A percentile compares a stretch with the other conserved stretches of the same genome.
Conservation (phyloP, 1,284 basidiomycete species). For the Rhizoctonia solani region DNA sequence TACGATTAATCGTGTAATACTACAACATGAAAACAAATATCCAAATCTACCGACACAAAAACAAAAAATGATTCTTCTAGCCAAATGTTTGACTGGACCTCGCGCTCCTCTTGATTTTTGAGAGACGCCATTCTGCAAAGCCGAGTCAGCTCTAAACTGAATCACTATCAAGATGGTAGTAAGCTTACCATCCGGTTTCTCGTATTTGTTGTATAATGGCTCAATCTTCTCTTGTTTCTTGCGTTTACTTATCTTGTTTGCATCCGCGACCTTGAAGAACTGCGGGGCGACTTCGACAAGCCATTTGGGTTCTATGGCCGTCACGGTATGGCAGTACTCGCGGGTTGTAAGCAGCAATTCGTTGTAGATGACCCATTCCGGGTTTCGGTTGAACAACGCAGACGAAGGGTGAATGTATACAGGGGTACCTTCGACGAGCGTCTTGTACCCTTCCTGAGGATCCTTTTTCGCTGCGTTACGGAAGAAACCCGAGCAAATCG, state of each 20-base stretch:
- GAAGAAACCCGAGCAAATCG: constrained; percentile 97
- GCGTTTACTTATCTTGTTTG: constrained; percentile 94
- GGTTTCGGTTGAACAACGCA: constrained; percentile 93
- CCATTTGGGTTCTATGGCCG: constrained; percentile 98
- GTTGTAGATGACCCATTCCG: constrained; percentile 79
- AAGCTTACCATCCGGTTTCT: constrained; percentile 67
- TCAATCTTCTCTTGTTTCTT: constrained; percentile 98
- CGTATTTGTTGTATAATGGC: constrained; percentile 86
- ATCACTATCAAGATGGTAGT: background rate
- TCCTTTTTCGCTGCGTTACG: constrained; percentile 96
- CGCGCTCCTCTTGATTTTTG: constrained; percentile 84
- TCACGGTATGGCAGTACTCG: constrained; percentile 97
- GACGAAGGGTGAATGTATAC: constrained; percentile 98
- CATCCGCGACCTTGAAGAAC: constrained; percentile 97
- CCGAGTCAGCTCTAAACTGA: background rate
- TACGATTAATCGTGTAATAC: constrained; percentile 27
- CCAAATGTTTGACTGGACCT: constrained; percentile 84
- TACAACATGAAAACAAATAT: constrained; percentile 1
- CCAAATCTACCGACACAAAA: background rate
- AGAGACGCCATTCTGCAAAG: constrained; percentile 74
- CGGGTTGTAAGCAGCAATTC: constrained; percentile 74
- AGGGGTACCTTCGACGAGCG: constrained; percentile 94
- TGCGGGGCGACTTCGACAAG: constrained; percentile 96
- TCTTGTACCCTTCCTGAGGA: constrained; percentile 96
- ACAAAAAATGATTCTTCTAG: constrained; percentile 43